Evolutionary conservation across 2,329 filamentous ascomycete genomes (phyloP).

Genomic region (Fusarium robinianum): DNA sequence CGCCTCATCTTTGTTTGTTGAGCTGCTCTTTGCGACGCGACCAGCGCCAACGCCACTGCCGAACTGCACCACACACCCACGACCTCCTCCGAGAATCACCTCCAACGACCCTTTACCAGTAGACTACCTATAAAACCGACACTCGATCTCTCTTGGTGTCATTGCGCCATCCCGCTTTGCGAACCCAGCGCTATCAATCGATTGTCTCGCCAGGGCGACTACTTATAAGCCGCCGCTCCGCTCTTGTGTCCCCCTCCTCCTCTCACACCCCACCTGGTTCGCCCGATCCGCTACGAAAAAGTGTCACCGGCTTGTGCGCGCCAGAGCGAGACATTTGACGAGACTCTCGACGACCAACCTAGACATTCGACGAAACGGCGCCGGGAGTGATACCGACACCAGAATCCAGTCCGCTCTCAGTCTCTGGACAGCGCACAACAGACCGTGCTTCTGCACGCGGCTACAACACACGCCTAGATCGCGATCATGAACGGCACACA

Average conservation of each 20-base stretch:
- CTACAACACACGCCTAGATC: constrained; percentile 13
- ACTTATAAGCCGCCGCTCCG: neutral
- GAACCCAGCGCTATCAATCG: too few species aligned
- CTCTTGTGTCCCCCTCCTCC: constrained; percentile 6
- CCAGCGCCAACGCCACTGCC: constrained; percentile 23
- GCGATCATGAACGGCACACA: constrained; percentile 36
- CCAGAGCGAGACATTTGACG: constrained; percentile 12
- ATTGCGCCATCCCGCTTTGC: neutral
- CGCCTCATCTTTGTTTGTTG: constrained; percentile 27
- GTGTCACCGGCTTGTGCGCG: constrained; percentile 16
- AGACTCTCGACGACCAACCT: constrained; percentile 14
- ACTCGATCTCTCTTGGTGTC: too few species aligned
- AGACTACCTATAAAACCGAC: too few species aligned
- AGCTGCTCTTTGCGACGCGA: constrained; percentile 26
- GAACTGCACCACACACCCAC: constrained; percentile 14
- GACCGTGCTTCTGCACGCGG: constrained; percentile 12
- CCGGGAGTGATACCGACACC: constrained; percentile 7
- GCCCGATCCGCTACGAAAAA: constrained; percentile 16
- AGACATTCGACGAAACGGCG: constrained; percentile 17
- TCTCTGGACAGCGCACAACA: neutral
- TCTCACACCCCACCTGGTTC: constrained; percentile 27
- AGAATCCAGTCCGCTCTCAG: neutral
- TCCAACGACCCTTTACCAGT: constrained; percentile 1
- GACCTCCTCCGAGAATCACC: neutral
- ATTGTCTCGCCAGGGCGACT: too few species aligned